Percentiles rank a stretch among this genome's conserved stretches.
Evolutionary conservation across 2,329 filamentous ascomycete species (phyloP).

Genomic region (Graphilbum sp.): DNA sequence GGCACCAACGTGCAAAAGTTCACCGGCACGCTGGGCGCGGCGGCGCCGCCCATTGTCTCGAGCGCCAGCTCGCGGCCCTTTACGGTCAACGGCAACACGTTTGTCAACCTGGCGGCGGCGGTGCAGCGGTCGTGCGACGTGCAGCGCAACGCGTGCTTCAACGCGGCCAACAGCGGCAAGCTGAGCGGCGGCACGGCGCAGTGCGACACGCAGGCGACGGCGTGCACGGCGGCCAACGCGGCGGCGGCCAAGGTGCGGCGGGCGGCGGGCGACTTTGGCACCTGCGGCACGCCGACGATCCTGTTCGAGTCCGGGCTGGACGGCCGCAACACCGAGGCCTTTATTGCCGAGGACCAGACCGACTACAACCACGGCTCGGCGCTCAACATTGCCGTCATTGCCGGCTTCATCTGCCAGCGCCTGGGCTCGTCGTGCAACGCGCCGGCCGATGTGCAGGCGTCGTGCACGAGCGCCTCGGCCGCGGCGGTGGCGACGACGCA

Average conservation of each 20-base stretch:
- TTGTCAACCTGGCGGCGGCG: slow-evolving; percentile 23
- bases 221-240: slow-evolving; percentile 9
- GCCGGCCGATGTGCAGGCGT: slow-evolving; percentile 11
- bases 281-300: slow-evolving; percentile 24
- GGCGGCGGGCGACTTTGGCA: slow-evolving; percentile 20
- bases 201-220: slow-evolving; percentile 21
- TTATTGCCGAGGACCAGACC: slow-evolving; percentile 22
- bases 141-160: slow-evolving; percentile 27
- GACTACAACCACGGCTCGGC: slow-evolving; percentile 30
- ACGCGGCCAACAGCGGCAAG: slow-evolving; percentile 20
- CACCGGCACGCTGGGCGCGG: slow-evolving; percentile 23
- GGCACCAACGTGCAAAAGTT: slow-evolving; percentile 22
- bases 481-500: slow-evolving; percentile 13
- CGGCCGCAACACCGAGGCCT: slow-evolving; percentile 24
- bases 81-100: slow-evolving; percentile 20
- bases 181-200: slow-evolving; percentile 16
- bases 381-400: slow-evolving; percentile 27
- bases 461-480: slow-evolving; percentile 13
- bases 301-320: slow-evolving; percentile 26
- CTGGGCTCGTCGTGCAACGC: slow-evolving; percentile 19
- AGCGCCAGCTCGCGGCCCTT: slow-evolving; percentile 18
- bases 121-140: slow-evolving; percentile 26
- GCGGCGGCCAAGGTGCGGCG: slow-evolving; percentile 8
- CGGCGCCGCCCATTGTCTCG: slow-evolving; percentile 19
- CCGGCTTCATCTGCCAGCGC: slow-evolving; percentile 30